These are phyloP conservation scores for Backusella australiensis DNA, from an alignment of 192 early-diverging fungal genomes.

Conservation along the genomic window DNA sequence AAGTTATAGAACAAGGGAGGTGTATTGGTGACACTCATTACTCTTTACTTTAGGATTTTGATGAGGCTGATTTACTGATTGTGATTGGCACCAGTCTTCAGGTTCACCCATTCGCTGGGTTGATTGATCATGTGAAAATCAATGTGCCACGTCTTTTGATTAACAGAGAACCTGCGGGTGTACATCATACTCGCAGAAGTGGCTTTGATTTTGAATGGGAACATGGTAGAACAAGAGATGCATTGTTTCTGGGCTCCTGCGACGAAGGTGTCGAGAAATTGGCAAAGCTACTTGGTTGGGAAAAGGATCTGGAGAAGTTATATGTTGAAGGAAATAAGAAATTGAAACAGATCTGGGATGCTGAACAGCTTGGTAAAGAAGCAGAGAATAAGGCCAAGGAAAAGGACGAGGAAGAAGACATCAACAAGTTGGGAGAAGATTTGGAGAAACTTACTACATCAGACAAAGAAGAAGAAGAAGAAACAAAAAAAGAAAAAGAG, in stretches of 20 bases:
- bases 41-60: slow-evolving; percentile 56
- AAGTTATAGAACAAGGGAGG: slow-evolving; percentile 8
- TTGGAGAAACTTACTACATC: slow-evolving; percentile 18
- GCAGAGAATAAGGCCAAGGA: slow-evolving; percentile 12
- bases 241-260: slow-evolving; percentile 76
- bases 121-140: slow-evolving; percentile 63
- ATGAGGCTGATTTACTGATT: slow-evolving; percentile 79
- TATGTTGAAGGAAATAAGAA: slow-evolving; percentile 24
- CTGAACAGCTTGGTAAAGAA: slow-evolving; percentile 1
- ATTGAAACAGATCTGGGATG: slow-evolving; percentile 24
- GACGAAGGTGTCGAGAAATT: slow-evolving; percentile 73
- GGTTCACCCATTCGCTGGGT: slow-evolving; percentile 86
- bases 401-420: slow-evolving; percentile 13
- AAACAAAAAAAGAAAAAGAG: background rate
- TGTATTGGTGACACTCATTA: background rate
- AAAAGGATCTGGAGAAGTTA: slow-evolving; percentile 27
- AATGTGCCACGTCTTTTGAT: slow-evolving; percentile 85
- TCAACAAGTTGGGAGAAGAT: slow-evolving; percentile 21
- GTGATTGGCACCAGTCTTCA: slow-evolving; percentile 92
- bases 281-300: slow-evolving; percentile 74
- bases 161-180: slow-evolving; percentile 82
- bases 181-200: slow-evolving; percentile 8
- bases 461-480: background rate
- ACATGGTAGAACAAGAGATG: slow-evolving; percentile 68
- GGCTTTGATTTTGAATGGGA: slow-evolving; percentile 86